Conservation (phyloP, 2,329 filamentous ascomycete species). For the Lachnellula hyalina region DNA sequence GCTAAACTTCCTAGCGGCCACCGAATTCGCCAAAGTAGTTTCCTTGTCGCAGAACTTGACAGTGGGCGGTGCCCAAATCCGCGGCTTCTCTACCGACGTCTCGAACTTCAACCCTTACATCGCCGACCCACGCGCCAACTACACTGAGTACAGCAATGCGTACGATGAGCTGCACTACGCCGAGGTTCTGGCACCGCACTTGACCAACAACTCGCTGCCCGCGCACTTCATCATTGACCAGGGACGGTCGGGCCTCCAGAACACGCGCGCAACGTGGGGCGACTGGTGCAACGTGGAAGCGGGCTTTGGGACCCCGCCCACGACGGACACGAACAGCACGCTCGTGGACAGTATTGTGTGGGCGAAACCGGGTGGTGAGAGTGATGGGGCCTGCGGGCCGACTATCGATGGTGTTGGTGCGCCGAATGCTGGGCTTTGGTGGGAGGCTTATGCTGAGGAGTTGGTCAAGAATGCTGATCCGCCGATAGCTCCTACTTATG, state of each 20-base stretch:
- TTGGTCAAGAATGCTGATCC: slow-evolving; percentile 37
- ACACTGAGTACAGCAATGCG: slow-evolving; percentile 36
- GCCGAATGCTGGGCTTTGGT: slow-evolving; percentile 38
- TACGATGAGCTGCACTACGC: slow-evolving; percentile 40
- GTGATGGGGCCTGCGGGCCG: slow-evolving; percentile 37
- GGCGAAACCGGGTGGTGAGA: slow-evolving; percentile 42
- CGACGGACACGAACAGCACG: slow-evolving; percentile 31
- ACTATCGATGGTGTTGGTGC: slow-evolving; percentile 27
- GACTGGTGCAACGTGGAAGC: slow-evolving; percentile 42
- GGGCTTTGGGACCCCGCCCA: slow-evolving; percentile 36
- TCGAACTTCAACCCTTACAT: slow-evolving; percentile 41
- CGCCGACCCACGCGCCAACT: slow-evolving; percentile 35
- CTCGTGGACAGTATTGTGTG: slow-evolving; percentile 40
- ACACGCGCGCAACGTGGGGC: slow-evolving; percentile 36
- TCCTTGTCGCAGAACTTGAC: slow-evolving; percentile 27
- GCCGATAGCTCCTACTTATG: slow-evolving; percentile 12
- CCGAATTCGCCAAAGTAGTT: slow-evolving; percentile 37
- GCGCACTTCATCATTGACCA: slow-evolving; percentile 42
- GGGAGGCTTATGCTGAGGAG: slow-evolving; percentile 38
- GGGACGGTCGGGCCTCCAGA: slow-evolving; percentile 36
- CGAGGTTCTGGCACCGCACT: slow-evolving; percentile 34
- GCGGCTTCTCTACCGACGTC: slow-evolving; percentile 41
- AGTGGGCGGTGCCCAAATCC: slow-evolving; percentile 19
- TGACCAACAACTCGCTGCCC: slow-evolving; percentile 37
- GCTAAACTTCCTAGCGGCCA: slow-evolving; percentile 31